Evolutionary conservation across 768 basidiomycete species (phyloP).

Genomic region (Mycena chlorophos): DNA sequence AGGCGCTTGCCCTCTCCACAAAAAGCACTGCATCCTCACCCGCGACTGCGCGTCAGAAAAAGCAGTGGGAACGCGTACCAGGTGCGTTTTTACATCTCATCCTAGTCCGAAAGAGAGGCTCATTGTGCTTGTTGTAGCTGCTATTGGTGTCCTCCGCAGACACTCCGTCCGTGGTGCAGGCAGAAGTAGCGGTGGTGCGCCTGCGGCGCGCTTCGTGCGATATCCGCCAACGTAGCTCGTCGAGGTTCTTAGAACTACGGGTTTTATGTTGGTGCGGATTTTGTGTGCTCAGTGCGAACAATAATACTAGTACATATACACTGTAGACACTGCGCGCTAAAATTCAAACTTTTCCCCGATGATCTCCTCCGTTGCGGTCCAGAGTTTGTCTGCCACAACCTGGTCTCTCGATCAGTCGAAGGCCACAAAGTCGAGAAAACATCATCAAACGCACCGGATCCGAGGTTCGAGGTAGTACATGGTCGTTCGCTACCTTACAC

Average conservation of each 20-base stretch:
- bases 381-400: background rate
- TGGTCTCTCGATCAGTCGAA: no score
- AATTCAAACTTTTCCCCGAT: background rate
- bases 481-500: slow-evolving; percentile 1
- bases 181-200: background rate
- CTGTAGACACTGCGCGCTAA: no score
- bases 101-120: background rate
- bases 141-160: background rate
- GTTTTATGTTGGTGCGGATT: no score
- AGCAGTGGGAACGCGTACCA: slow-evolving; percentile 55
- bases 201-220: background rate
- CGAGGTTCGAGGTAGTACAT: background rate
- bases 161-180: background rate
- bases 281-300: no score
- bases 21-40: no score
- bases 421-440: background rate
- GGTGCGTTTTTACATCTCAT: slow-evolving; percentile 39
- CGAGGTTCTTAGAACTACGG: no score
- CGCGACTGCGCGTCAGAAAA: slow-evolving; percentile 39
- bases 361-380: slow-evolving; percentile 2
- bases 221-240: no score
- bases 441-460: background rate
- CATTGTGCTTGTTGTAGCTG: background rate
- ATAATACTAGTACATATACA: no score
- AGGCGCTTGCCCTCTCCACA: slow-evolving; percentile 42